phyloP scores from a whole-genome alignment of 2,329 filamentous ascomycete species.

The Fusarium sulawesiense region DNA sequence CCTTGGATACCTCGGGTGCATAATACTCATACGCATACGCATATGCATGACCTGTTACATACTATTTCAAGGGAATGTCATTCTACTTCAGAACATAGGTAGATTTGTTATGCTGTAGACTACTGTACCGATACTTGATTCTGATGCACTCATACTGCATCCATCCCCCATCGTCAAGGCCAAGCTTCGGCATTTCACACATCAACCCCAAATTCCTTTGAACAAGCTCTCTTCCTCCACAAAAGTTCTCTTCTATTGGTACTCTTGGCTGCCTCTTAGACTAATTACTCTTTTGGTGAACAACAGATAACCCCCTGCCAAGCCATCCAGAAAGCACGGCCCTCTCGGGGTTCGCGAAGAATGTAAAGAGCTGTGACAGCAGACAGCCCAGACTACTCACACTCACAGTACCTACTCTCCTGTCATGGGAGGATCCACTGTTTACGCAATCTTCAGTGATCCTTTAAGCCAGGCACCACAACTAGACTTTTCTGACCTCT shows the following conservation, averaged over 20 bases:
- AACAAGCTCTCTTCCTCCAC: slow-evolving; percentile 9
- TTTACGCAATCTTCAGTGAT: slow-evolving; percentile 28
- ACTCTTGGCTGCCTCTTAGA: slow-evolving; percentile 35
- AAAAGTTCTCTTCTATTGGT: background rate
- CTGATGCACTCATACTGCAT: background rate
- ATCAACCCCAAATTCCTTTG: background rate
- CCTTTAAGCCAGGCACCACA: slow-evolving; percentile 13
- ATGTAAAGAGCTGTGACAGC: slow-evolving; percentile 29
- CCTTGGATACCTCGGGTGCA: background rate
- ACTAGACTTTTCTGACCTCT: slow-evolving; percentile 8
- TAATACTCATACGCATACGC: background rate
- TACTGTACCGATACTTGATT: background rate
- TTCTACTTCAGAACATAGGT: slow-evolving; percentile 4
- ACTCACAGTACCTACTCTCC: background rate
- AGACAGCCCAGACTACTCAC: too few species aligned
- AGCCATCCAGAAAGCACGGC: slow-evolving; percentile 32
- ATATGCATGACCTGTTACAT: slow-evolving; percentile 4
- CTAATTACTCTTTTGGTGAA: background rate
- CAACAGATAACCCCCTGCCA: slow-evolving; percentile 28
- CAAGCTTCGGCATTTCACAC: background rate
- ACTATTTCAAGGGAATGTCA: background rate
- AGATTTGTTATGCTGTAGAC: background rate
- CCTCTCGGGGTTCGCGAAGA: slow-evolving; percentile 41
- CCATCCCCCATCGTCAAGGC: background rate
- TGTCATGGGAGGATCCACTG: slow-evolving; percentile 23